A percentile compares a stretch with the other conserved stretches of the same genome.
These are phyloP conservation scores for Hirsutella thompsonii DNA, from an alignment of 2,329 filamentous ascomycete species.

Conservation along the genomic window DNA sequence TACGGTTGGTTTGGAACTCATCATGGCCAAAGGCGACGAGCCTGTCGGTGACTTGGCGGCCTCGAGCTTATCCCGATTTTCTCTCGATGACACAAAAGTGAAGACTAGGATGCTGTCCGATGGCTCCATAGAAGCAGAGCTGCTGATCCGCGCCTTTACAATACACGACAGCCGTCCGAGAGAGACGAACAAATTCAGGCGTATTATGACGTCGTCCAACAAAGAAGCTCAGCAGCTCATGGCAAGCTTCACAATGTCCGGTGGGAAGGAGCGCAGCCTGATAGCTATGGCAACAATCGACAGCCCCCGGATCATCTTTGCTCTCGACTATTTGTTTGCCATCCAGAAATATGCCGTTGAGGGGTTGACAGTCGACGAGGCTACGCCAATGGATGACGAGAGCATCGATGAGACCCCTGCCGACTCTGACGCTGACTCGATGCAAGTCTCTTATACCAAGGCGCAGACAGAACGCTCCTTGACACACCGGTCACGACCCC, in stretches of 20 bases:
- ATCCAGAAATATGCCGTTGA: constrained; percentile 71
- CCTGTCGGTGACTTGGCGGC: constrained; percentile 68
- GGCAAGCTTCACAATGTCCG: constrained; percentile 89
- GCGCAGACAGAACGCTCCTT: constrained; percentile 17
- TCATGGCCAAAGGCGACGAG: constrained; percentile 60
- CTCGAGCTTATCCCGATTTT: constrained; percentile 85
- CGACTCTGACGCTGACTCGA: constrained; percentile 46
- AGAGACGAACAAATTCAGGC: constrained; percentile 90
- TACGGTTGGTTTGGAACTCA: constrained; percentile 77
- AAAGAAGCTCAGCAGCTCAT: constrained; percentile 95
- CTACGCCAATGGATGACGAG: constrained; percentile 34
- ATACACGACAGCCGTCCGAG: constrained; percentile 83
- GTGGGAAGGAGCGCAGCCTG: constrained; percentile 65
- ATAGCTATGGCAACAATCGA: constrained; percentile 91
- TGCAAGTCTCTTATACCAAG: constrained; percentile 32
- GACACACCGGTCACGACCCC: constrained; percentile 14
- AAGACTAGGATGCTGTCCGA: constrained; percentile 92
- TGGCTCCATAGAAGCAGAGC: constrained; percentile 79
- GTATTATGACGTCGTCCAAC: constrained; percentile 96
- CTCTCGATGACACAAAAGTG: constrained; percentile 79
- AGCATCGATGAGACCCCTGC: constrained; percentile 43
- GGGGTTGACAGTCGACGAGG: constrained; percentile 51
- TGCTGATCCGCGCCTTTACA: constrained; percentile 87
- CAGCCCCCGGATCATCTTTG: constrained; percentile 88
- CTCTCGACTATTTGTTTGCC: constrained; percentile 88